Conservation (phyloP, 2,329 filamentous ascomycete species). For the Purpureocillium takamizusanense region DNA sequence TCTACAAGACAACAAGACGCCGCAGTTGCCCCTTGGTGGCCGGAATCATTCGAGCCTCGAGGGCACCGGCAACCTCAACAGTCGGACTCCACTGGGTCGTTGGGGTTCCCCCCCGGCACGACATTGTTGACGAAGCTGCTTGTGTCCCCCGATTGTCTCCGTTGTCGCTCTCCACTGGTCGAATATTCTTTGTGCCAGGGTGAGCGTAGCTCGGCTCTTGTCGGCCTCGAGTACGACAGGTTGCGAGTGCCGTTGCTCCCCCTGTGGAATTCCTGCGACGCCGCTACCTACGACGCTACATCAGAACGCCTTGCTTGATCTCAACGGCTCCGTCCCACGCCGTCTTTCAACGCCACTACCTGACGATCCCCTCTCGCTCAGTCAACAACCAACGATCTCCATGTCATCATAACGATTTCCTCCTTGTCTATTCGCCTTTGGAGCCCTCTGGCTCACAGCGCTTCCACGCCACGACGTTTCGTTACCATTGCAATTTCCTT, state of each 20-base stretch:
- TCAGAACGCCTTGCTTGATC: neutral
- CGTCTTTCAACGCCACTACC: slow-evolving; percentile 11
- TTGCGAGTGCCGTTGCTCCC: slow-evolving; percentile 15
- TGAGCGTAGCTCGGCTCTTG: slow-evolving; percentile 20
- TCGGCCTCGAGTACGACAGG: slow-evolving; percentile 14
- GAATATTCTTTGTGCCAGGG: slow-evolving; percentile 13
- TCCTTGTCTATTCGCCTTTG: slow-evolving; percentile 17
- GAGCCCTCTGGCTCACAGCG: slow-evolving; percentile 19
- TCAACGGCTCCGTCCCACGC: slow-evolving; percentile 20
- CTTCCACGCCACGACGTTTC: slow-evolving; percentile 20
- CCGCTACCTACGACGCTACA: too few relatives aligned
- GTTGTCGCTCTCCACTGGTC: slow-evolving; percentile 10
- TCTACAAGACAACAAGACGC: too few relatives aligned
- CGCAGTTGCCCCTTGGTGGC: too few relatives aligned
- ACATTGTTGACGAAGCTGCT: slow-evolving; percentile 4
- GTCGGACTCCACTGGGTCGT: slow-evolving; percentile 12
- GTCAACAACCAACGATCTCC: slow-evolving; percentile 19
- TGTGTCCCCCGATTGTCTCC: slow-evolving; percentile 12
- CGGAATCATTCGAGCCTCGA: too few relatives aligned
- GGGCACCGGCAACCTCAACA: neutral
- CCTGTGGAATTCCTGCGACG: neutral
- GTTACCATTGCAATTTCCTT: slow-evolving; percentile 24
- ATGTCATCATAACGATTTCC: slow-evolving; percentile 36
- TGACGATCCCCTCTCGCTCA: slow-evolving; percentile 17
- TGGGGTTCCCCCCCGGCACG: slow-evolving; percentile 12